These are phyloP conservation scores for Cenococcum geophilum DNA, from an alignment of 495 filamentous ascomycete species.

Conservation along the genomic window DNA sequence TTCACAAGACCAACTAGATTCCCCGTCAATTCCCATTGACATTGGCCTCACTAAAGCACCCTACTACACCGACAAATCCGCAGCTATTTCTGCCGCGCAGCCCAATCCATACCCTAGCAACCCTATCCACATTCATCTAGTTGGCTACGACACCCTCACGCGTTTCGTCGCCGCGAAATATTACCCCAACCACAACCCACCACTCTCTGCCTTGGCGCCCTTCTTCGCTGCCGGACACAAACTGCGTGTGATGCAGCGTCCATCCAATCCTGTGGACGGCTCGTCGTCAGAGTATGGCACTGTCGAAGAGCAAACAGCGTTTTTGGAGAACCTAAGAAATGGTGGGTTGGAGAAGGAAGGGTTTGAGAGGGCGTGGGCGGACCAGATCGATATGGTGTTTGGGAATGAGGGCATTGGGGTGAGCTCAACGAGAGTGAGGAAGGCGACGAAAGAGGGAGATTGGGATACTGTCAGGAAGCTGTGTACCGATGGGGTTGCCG, in stretches of 20 bases:
- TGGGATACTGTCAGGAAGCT: slow-evolving; percentile 52
- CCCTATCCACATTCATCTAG: slow-evolving; percentile 67
- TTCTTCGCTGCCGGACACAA: slow-evolving; percentile 64
- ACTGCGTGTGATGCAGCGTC: slow-evolving; percentile 66
- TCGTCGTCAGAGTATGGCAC: slow-evolving; percentile 34
- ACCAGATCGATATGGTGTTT: slow-evolving; percentile 63
- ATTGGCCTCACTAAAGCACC: slow-evolving; percentile 76
- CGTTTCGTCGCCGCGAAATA: slow-evolving; percentile 81
- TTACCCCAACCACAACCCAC: slow-evolving; percentile 56
- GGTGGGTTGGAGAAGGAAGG: slow-evolving; percentile 51
- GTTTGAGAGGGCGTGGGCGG: slow-evolving; percentile 59
- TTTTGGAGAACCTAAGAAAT: slow-evolving; percentile 34
- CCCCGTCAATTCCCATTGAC: slow-evolving; percentile 48
- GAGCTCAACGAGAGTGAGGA: slow-evolving; percentile 75
- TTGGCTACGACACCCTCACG: slow-evolving; percentile 81
- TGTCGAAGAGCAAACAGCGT: slow-evolving; percentile 34
- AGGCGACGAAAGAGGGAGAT: slow-evolving; percentile 51
- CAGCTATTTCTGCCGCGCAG: slow-evolving; percentile 49
- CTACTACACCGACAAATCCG: slow-evolving; percentile 78
- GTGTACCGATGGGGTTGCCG: slow-evolving; percentile 56
- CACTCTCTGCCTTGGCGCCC: slow-evolving; percentile 49
- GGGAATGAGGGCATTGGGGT: slow-evolving; percentile 49
- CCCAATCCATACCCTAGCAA: slow-evolving; percentile 47
- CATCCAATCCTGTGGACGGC: slow-evolving; percentile 39
- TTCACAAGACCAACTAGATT: neutral